Percentiles rank a stretch among this genome's conserved stretches.
Conservation (phyloP, 805 yeast species). For the Ascoidea tarda region DNA sequence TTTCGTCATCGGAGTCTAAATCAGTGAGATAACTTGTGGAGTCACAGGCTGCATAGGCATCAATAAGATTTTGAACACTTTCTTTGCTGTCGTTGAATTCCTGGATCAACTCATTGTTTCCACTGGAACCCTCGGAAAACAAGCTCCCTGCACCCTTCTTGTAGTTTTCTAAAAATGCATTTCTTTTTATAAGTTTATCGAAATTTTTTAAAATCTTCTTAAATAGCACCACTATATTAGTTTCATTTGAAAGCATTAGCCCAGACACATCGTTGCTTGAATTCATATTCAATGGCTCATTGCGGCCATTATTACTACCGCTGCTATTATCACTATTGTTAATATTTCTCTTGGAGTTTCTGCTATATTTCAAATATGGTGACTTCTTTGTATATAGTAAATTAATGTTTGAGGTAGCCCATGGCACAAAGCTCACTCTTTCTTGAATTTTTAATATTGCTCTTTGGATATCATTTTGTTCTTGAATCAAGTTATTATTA, state of each 20-base stretch:
- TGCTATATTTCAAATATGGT: slow-evolving; percentile 28
- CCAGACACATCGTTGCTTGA: slow-evolving; percentile 31
- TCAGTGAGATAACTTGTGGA: background rate
- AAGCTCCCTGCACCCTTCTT: slow-evolving; percentile 21
- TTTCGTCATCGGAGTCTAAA: background rate
- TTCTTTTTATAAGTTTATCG: slow-evolving; percentile 63
- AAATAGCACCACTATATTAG: slow-evolving; percentile 57
- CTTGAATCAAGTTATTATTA: slow-evolving; percentile 13
- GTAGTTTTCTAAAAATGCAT: slow-evolving; percentile 77
- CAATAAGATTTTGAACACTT: slow-evolving; percentile 61
- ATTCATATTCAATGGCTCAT: no score
- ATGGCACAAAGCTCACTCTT: slow-evolving; percentile 66
- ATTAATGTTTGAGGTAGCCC: slow-evolving; percentile 73
- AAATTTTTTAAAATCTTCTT: slow-evolving; percentile 59
- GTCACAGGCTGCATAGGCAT: slow-evolving; percentile 37
- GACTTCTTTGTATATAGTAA: slow-evolving; percentile 66
- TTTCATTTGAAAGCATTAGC: slow-evolving; percentile 69
- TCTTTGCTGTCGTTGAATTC: slow-evolving; percentile 74
- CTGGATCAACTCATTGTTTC: slow-evolving; percentile 12
- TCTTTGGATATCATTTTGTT: slow-evolving; percentile 59
- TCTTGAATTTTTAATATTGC: slow-evolving; percentile 51
- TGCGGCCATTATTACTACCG: background rate
- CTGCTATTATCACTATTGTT: background rate
- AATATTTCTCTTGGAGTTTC: slow-evolving; percentile 20
- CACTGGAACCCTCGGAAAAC: slow-evolving; percentile 19